Conservation (phyloP, 2,329 filamentous ascomycete species). For the Botrytis byssoidea region DNA sequence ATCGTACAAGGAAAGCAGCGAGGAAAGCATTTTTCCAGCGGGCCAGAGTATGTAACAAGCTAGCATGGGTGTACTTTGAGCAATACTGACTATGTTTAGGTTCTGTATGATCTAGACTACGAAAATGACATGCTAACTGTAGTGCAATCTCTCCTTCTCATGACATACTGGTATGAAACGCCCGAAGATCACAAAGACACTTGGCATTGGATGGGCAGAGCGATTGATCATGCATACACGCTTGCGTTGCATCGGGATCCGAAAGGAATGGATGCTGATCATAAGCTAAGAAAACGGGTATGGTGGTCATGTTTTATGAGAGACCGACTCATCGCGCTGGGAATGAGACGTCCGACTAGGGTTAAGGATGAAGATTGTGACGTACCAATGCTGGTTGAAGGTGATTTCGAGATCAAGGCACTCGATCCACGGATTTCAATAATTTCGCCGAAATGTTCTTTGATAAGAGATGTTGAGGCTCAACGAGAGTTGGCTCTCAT, state of each 20-base stretch:
- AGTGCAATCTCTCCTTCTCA: conserved; percentile 82
- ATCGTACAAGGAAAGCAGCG: conserved; percentile 73
- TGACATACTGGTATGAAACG: conserved; percentile 98
- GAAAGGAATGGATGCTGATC: conserved; percentile 70
- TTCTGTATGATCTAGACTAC: conserved; percentile 94
- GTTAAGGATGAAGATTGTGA: conserved; percentile 94
- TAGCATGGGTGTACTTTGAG: conserved; percentile 9
- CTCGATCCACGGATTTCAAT: conserved; percentile 67
- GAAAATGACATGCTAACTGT: conserved; percentile 85
- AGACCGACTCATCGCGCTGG: conserved; percentile 85
- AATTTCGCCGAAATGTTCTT: conserved; percentile 66
- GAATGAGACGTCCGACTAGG: conserved; percentile 87
- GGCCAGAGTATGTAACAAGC: conserved; percentile 64
- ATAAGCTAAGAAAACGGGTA: conserved; percentile 88
- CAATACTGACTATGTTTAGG: conserved; percentile 45
- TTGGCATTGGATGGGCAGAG: conserved; percentile 98
- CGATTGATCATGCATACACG: conserved; percentile 87
- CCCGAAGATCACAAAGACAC: conserved; percentile 97
- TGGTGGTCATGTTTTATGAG: conserved; percentile 99
- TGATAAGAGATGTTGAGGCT: conserved; percentile 68
- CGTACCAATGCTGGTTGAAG: conserved; percentile 81
- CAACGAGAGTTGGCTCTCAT: conserved; percentile 79
- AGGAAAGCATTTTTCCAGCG: conserved; percentile 87
- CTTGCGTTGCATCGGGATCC: conserved; percentile 91
- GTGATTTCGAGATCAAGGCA: conserved; percentile 77